Evolutionary conservation across 805 yeast species (phyloP).

Genomic region (Kockiozyma suomiensis): DNA sequence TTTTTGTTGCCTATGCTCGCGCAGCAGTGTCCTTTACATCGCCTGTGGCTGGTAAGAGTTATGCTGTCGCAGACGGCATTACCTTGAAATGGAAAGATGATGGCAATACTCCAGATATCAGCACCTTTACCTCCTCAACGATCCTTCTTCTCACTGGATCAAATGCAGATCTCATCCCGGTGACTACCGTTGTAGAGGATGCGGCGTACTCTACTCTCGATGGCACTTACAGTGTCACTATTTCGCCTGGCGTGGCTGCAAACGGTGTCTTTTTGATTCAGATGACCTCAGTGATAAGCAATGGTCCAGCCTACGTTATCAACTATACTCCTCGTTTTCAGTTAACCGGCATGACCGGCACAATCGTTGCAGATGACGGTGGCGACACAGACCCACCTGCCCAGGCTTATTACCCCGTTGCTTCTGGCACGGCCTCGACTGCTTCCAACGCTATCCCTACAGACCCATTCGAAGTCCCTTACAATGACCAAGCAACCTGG

Average conservation of each 20-base stretch:
- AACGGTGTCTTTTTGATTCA: slow-evolving; percentile 77
- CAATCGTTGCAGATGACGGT: slow-evolving; percentile 47
- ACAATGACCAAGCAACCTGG: slow-evolving; percentile 74
- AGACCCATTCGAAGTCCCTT: slow-evolving; percentile 66
- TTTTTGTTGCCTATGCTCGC: slow-evolving; percentile 31
- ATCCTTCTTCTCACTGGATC: slow-evolving; percentile 72
- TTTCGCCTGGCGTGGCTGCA: slow-evolving; percentile 49
- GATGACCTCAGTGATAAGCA: slow-evolving; percentile 52
- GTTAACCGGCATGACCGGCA: slow-evolving; percentile 73
- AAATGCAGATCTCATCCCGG: slow-evolving; percentile 49
- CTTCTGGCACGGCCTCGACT: slow-evolving; percentile 46
- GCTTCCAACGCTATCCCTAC: slow-evolving; percentile 38
- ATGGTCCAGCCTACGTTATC: slow-evolving; percentile 53
- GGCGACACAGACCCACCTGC: slow-evolving; percentile 50
- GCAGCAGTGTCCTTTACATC: slow-evolving; percentile 54
- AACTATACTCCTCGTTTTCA: slow-evolving; percentile 70
- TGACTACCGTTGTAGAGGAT: slow-evolving; percentile 41
- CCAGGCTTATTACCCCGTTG: slow-evolving; percentile 47
- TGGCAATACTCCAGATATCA: slow-evolving; percentile 52
- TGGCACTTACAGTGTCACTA: slow-evolving; percentile 45
- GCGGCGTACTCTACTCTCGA: slow-evolving; percentile 43
- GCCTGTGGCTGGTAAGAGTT: slow-evolving; percentile 49
- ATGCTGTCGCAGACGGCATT: slow-evolving; percentile 45
- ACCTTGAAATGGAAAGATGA: slow-evolving; percentile 62
- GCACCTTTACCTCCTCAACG: slow-evolving; percentile 50